A percentile compares a stretch with the other conserved stretches of the same genome.
These are phyloP conservation scores for Boletellus sp. DNA, from an alignment of 768 basidiomycete genomes.

Conservation along the genomic window DNA sequence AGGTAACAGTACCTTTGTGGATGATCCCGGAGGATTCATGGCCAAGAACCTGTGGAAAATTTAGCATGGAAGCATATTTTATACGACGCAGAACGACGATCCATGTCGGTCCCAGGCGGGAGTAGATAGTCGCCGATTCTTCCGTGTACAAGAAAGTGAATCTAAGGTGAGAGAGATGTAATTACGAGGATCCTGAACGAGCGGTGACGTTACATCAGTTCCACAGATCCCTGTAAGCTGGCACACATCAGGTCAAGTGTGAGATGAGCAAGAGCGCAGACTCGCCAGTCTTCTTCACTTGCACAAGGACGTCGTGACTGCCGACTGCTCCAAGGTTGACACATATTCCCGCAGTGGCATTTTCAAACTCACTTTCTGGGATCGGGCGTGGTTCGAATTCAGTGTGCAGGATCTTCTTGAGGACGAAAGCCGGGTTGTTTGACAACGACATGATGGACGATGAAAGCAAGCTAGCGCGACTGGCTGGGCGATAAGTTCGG, in stretches of 20 bases:
- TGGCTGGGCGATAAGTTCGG: too few relatives aligned
- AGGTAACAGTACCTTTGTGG: conserved; percentile 46
- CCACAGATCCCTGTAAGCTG: conserved; percentile 74
- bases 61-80: not conserved
- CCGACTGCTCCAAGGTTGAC: conserved; percentile 42
- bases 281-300: conserved; percentile 88
- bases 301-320: conserved; percentile 76
- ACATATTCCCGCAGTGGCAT: not conserved
- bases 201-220: conserved; percentile 59
- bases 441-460: not conserved
- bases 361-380: conserved; percentile 52
- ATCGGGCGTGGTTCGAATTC: conserved; percentile 72
- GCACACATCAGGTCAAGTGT: conserved; percentile 9
- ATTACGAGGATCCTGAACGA: not conserved
- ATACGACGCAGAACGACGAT: conserved; percentile 24
- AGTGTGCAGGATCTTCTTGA: conserved; percentile 63
- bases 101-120: conserved; percentile 64
- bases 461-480: too few relatives aligned
- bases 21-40: conserved; percentile 89
- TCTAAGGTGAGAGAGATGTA: conserved; percentile 37
- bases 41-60: conserved; percentile 69
- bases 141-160: conserved; percentile 77
- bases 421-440: conserved; percentile 77
- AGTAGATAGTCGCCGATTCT: conserved; percentile 80
- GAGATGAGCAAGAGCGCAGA: conserved; percentile 4